Conservation (phyloP, 352 stramenopile species). For the Phytophthora sp. region DNA sequence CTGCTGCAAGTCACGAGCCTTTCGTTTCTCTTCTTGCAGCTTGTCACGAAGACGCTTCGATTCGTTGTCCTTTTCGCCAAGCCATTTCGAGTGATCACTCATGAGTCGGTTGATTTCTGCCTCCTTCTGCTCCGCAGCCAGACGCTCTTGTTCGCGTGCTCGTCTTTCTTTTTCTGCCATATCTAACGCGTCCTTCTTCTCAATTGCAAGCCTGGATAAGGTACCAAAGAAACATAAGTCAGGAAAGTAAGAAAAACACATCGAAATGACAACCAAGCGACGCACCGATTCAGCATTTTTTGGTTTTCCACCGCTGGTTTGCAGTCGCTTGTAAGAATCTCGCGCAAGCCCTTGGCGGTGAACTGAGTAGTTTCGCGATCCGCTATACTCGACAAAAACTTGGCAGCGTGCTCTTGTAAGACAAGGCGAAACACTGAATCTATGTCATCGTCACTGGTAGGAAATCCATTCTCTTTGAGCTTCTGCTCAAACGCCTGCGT, state of each 20-base stretch:
- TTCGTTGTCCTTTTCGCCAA: constrained; percentile 69
- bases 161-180: constrained; percentile 62
- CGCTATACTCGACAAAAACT: constrained; percentile 60
- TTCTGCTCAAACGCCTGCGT: constrained; percentile 60
- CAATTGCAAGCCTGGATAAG: constrained; percentile 53
- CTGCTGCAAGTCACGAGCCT: constrained; percentile 56
- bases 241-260: constrained; percentile 1
- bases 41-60: constrained; percentile 72
- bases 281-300: constrained; percentile 73
- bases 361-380: constrained; percentile 48
- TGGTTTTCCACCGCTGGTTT: constrained; percentile 68
- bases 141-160: constrained; percentile 64
- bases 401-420: constrained; percentile 61
- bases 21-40: constrained; percentile 62
- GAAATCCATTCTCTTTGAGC: constrained; percentile 59
- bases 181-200: constrained; percentile 71
- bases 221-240: constrained; percentile 12
- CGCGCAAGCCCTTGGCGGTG: constrained; percentile 52
- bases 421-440: constrained; percentile 61
- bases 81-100: constrained; percentile 64
- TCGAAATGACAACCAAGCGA: constrained; percentile 8
- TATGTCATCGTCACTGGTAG: constrained; percentile 70
- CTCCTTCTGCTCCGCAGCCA: constrained; percentile 60
- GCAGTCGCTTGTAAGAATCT: constrained; percentile 69
- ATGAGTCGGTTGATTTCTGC: constrained; percentile 72